These are phyloP conservation scores for Huntiella savannae DNA, from an alignment of 2,329 filamentous ascomycete species.

Conservation along the genomic window DNA sequence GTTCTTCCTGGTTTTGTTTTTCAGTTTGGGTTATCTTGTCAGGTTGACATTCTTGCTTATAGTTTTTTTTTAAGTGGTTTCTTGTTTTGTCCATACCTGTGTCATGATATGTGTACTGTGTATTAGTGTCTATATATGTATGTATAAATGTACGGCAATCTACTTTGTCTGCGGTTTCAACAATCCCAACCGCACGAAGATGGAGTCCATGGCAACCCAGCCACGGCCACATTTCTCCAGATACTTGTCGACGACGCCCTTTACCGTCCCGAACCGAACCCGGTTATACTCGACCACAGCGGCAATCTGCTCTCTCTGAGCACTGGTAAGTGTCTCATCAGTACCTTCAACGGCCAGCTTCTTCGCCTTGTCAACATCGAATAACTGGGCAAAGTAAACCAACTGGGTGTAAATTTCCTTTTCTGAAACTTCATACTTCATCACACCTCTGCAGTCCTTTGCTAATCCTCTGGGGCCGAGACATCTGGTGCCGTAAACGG, in stretches of 20 bases:
- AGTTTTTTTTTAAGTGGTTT: background rate
- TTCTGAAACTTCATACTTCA: slow-evolving; percentile 76
- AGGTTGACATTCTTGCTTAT: background rate
- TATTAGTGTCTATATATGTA: slow-evolving; percentile 5
- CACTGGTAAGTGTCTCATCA: slow-evolving; percentile 21
- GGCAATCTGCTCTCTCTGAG: slow-evolving; percentile 45
- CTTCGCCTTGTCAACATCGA: slow-evolving; percentile 73
- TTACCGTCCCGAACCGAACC: slow-evolving; percentile 55
- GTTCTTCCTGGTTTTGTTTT: slow-evolving; percentile 16
- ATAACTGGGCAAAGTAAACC: slow-evolving; percentile 66
- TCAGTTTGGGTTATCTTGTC: background rate
- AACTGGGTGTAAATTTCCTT: slow-evolving; percentile 91
- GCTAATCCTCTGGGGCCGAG: slow-evolving; percentile 73
- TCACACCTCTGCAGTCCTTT: slow-evolving; percentile 65
- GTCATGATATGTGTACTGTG: background rate
- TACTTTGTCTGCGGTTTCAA: slow-evolving; percentile 1
- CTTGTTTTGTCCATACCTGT: background rate
- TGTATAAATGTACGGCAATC: background rate
- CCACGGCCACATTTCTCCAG: slow-evolving; percentile 76
- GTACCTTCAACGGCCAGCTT: slow-evolving; percentile 22
- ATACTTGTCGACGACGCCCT: slow-evolving; percentile 62
- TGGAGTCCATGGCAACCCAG: slow-evolving; percentile 82
- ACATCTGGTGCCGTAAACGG: slow-evolving; percentile 78
- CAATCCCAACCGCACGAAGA: slow-evolving; percentile 55
- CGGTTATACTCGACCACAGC: slow-evolving; percentile 70